Base-by-base conservation (phyloP, 768 basidiomycete species). In the Gyrodon lividus region DNA sequence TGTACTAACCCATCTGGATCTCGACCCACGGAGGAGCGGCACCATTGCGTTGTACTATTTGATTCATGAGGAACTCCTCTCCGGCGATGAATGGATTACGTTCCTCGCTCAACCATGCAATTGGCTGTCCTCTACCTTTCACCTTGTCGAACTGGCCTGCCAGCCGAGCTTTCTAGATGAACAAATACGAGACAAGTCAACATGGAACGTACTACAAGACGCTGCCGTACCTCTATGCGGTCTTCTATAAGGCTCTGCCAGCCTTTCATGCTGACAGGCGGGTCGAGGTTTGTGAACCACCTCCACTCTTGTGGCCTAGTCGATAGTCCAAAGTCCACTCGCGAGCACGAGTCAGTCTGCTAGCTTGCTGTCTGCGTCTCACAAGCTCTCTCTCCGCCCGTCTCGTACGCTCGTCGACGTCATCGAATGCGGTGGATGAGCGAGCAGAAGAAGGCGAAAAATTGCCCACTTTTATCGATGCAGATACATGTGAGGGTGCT, bases 11-110 rank as follows among this genome's bases (percentile, higher is more conserved):
- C 50, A 75, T 72, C 67, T 92, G 91, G 30, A 90, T 60, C 69
- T 93, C 90, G 1, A 93, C 84, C 91, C 92, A 94, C 4, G 89
- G 86, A 26, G 91, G 92, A 4, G 82, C 80, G 6, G 86, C 87
- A n/a, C 87, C 89, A 56, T 91, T 86, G 44, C 82, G 75, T 61
- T 89, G 84, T 6, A 93, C 79, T 51, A 92, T 90, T 12, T 91
- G 81, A 58, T 92, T 94, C 85, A 93, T 84, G 43, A 93, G 72
- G 59, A 86, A 89, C 62, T 92, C 90, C 58, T 89, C 87, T 7
- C 86, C 76, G 6, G 78, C 79, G 52, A 94, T 85, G 67, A 81
- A 83, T 10, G 80, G 82, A 59, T 84, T 84, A n/a, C 68, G 63
- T 53, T 81, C 79, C 22, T 80, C 78, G 2, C 59, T 66, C 43